A percentile compares a stretch with the other conserved stretches of the same genome.
Evolutionary conservation across 306 rosid species (phyloP).

Genomic region (Fragaria iinumae): DNA sequence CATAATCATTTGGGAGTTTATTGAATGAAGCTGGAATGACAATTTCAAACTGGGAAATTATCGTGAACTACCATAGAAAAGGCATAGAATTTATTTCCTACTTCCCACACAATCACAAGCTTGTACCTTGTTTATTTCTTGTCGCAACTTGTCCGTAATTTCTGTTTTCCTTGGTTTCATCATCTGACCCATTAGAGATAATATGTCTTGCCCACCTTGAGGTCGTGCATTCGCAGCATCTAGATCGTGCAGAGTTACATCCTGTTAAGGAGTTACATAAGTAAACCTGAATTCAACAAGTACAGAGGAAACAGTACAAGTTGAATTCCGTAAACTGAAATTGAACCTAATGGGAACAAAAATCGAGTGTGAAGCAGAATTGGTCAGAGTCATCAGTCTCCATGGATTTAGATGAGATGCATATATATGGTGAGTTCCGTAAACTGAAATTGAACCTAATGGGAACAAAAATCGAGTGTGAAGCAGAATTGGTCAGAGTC

Average conservation of each 20-base stretch:
- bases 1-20: neutral
- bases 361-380: neutral
- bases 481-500: constrained; percentile 4
- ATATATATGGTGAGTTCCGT: neutral
- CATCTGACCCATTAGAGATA: constrained; percentile 99
- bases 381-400: constrained; percentile 4
- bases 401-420: neutral
- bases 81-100: constrained; percentile 1
- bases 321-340: neutral
- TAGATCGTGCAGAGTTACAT: constrained; percentile 86
- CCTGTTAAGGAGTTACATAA: constrained; percentile 37
- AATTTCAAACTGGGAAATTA: neutral
- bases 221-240: constrained; percentile 93
- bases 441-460: neutral
- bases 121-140: constrained; percentile 81
- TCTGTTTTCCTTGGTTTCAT: constrained; percentile 97
- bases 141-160: constrained; percentile 89
- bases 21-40: neutral
- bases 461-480: neutral
- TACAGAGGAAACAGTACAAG: neutral
- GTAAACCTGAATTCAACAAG: constrained; percentile 13
- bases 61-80: constrained; percentile 6
- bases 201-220: constrained; percentile 96
- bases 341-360: neutral
- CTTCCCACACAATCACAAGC: constrained; percentile 5